Evolutionary conservation across 192 early-diverging fungal species (phyloP), one percentile per base, ranked within the genome.

Genomic region (Cladochytrium replicatum): DNA sequence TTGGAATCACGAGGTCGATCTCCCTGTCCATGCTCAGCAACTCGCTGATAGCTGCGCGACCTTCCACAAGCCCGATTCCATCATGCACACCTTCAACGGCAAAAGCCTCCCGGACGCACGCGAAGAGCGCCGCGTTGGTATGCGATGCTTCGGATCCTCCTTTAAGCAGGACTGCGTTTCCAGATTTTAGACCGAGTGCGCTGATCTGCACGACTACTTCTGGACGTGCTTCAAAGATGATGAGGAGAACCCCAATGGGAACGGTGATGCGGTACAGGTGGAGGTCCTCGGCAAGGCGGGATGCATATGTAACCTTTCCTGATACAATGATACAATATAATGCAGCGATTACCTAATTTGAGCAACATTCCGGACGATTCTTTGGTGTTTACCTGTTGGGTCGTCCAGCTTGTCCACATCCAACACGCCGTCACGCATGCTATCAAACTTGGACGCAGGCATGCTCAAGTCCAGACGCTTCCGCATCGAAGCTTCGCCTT

Each of bases 191-290:
- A 3, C 93, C 87, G 57, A 99, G 68, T 6, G 84, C 83, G 1
- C 91, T 86, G 52, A 99, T 97, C 52, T 99, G 93, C 8, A 95
- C 96, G 23, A 97, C 91, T 1, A 98, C 96, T 65, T 99, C 96
- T 23, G 96, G 96, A 19, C 96, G 80, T 13, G 96, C 90, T 71
- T 99, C 96, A 50, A 99, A 99, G 41, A 99, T 99, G 37, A 93
- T 90, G 65, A 99, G 69, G 25, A 94, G 72, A 11, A 95, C 91
- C 19, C 96, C 96, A 11, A 99, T 89, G 27, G 96, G 93, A 42
- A 85, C 88, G 0, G 80, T 81, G 4, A 99, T 88, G 7, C 88
- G 75, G 68, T 88, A 99, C 27, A 99, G 63, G 41, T 91, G 85
- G 41, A 99, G 76, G 31, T 75, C 86, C 19, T 75, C 57, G 63